Evolutionary conservation across 306 rosid species (phyloP), one percentile per base, ranked within the genome.

Genomic region (Prunus campanulata): DNA sequence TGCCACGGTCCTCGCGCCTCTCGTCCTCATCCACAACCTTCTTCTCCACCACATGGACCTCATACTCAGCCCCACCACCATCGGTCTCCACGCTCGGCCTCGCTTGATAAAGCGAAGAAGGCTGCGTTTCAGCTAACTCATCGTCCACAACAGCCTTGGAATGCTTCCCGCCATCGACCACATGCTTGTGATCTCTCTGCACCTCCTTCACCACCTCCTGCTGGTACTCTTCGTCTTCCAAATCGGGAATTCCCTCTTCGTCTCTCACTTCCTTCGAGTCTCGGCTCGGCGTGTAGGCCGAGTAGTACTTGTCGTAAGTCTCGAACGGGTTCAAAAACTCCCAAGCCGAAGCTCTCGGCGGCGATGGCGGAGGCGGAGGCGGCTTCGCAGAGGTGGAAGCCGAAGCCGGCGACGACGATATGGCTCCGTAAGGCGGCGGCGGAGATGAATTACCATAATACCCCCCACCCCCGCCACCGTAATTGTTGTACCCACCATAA

Each of bases 211-310:
- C 98, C 27, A 92, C 99, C 80, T 93, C 96, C 48, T 80, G 82
- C 44, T 78, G 87, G 80, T 78, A 85, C 75, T 78, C 88, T 79
- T 87, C 99, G 12, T 96, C 98, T 77, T 96, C 99, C 91, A 96
- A 88, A 60, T 89, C 99, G 8, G 99, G 99, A 75, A 96, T 96
- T 24, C 98, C 99, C 80, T 96, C 99, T 35, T 87, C 99, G 51
- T 96, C 98, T 55, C 98, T 83, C 13, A 96, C 85, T 50, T 89
- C 98, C 82, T 74, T 93, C 3, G 90, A 96, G 68, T 93, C 89
- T 76, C 91, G 81, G 83, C 96, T 88, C 25, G 98, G 96, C 0
- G 97, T 83, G 78, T 86, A 80, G 2, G 86, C 86, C 62, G 82
- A 46, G 79, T 87, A 83, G 82, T 78, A 87, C 75, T 78, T 85